Evolutionary conservation across 2,329 filamentous ascomycete genomes (phyloP), one percentile per base, ranked within the genome.

Genomic region (Tolypocladium cylindrosporum): DNA sequence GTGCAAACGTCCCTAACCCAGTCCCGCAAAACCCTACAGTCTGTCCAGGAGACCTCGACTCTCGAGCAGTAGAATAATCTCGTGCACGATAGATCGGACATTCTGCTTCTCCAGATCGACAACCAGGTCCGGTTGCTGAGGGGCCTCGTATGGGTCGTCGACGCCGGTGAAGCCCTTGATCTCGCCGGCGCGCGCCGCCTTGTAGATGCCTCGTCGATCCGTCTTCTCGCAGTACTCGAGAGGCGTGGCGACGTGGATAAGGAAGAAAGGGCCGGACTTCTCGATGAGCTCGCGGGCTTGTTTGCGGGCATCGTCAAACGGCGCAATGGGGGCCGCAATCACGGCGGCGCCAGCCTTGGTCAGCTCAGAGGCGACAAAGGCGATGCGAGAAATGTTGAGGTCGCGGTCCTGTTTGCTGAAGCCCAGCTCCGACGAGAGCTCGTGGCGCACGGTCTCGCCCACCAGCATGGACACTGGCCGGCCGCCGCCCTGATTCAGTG

Each of bases 91-190:
- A 60, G 89, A 94, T 69, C 94, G 84, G 54, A 97, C 92, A 64
- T 85, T 89, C 75, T 90, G 91, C 82, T 88, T 94, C 76, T 89
- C 87, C 58, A 88, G 73, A 74, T 97, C 89, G 43, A 97, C 93
- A 6, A 85, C 84, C 63, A 99, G 79, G 72, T 97, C 86, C 39
- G 92, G 84, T 76, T 93, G 91, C 64, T 76, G 68, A 11, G 94
- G 94, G 27, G 75, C 71, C 85, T 99, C 94, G 71, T 99, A 99
- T 54, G 94, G 92, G 78, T 97, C 93, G 71, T 97, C 93, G 58
- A 99, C 91, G 68, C 94, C 94, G 9, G 94, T 99, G 83, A 99
- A 99, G 63, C 92, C 92, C 85, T 92, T 94, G 76, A 99, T 95
- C 79, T 96, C 89, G 59, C 94, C 94, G 24, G 80, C 82, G 62